Evolutionary conservation across 139 green algal genomes (phyloP).

Genomic region (Tetratostichococcus sp.): DNA sequence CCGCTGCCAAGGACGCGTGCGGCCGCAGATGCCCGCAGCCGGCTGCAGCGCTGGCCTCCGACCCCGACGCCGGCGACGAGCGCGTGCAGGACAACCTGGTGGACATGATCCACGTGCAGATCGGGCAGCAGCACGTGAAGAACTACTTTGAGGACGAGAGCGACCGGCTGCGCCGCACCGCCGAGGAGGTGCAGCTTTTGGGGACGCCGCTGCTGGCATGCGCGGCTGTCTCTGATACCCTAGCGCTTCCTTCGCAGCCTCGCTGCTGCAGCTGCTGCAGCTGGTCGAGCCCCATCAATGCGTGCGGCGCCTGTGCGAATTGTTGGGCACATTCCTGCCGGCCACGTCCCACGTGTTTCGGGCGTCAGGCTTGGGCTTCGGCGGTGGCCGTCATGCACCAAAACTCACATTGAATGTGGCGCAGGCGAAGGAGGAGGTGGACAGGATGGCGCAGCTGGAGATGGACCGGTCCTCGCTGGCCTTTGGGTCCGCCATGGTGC

Average conservation of each 20-base stretch:
- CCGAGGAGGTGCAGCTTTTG: conserved; percentile 33
- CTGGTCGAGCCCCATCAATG: too few species aligned
- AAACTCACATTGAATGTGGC: not conserved
- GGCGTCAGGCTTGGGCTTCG: not conserved
- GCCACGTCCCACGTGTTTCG: too few species aligned
- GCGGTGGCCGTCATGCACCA: not conserved
- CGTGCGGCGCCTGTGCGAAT: not conserved
- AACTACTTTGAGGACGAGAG: conserved; percentile 31
- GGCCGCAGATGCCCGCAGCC: too few species aligned
- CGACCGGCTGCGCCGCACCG: conserved; percentile 25
- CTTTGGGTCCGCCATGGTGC: conserved; percentile 39
- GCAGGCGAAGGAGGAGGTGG: conserved; percentile 42
- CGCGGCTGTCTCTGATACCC: not conserved
- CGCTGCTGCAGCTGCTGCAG: not conserved
- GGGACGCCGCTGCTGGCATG: too few species aligned
- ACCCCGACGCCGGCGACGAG: not conserved
- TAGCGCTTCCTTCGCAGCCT: not conserved
- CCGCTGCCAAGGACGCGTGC: not conserved
- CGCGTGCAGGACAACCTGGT: conserved; percentile 34
- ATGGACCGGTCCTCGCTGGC: conserved; percentile 27
- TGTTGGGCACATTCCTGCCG: not conserved
- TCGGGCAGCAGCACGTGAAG: conserved; percentile 45
- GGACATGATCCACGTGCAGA: conserved; percentile 42
- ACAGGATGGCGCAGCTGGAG: conserved; percentile 30
- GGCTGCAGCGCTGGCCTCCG: not conserved